phyloP scores from a whole-genome alignment of 2,329 filamentous ascomycete genomes.

The Penicillium sp. region DNA sequence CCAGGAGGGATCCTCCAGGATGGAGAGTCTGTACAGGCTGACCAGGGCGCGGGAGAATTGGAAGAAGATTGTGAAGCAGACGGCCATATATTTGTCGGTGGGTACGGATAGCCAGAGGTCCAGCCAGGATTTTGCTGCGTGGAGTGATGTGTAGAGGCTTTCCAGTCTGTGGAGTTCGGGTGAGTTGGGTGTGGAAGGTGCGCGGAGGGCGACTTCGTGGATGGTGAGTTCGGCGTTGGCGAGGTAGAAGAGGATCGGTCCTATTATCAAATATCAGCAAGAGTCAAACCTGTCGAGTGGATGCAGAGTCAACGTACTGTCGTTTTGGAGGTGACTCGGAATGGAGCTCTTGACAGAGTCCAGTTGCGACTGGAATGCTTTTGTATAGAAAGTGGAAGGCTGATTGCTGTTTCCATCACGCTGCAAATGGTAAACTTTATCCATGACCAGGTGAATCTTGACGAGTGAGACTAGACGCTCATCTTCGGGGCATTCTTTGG shows the following conservation, averaged over 20 bases:
- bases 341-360: conserved; percentile 21
- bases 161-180: conserved; percentile 25
- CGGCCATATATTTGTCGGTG: conserved; percentile 12
- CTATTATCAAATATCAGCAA: conserved; percentile 12
- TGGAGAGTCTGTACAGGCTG: conserved; percentile 25
- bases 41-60: conserved; percentile 26
- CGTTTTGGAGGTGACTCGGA: conserved; percentile 17
- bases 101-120: conserved; percentile 20
- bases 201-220: conserved; percentile 21
- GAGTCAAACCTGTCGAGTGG: background rate
- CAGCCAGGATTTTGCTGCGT: conserved; percentile 25
- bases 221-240: conserved; percentile 24
- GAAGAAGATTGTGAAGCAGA: conserved; percentile 26
- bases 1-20: conserved; percentile 31
- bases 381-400: conserved; percentile 18
- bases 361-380: conserved; percentile 24
- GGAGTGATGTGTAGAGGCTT: conserved; percentile 23
- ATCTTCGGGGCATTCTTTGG: conserved; percentile 54
- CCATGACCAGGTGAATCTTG: conserved; percentile 26
- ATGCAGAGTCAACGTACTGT: conserved; percentile 18
- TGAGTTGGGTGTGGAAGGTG: conserved; percentile 18
- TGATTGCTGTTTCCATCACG: conserved; percentile 18
- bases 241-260: conserved; percentile 14
- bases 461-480: conserved; percentile 44
- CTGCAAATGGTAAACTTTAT: conserved; percentile 19